Evolutionary conservation across 2,329 filamentous ascomycete genomes (phyloP), one percentile per base, ranked within the genome.

Genomic region (Ceratocystis harringtonii): DNA sequence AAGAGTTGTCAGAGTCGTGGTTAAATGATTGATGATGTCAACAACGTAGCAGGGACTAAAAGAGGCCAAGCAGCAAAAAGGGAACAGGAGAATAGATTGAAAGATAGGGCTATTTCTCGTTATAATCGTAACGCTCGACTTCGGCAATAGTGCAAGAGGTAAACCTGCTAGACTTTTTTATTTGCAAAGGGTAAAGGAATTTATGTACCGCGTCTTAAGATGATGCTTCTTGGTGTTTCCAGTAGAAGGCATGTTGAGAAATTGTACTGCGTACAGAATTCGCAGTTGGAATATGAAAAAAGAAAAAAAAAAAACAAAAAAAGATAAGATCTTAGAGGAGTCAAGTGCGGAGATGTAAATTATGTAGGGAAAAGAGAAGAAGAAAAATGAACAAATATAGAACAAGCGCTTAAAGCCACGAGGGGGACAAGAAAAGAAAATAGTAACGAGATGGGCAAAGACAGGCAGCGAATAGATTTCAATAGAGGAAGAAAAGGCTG

Each of bases 141-240:
- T 64, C 32, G 19, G 44, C 17, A 25, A 19, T 41, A 44, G 43
- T 44, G 25, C 41, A 55, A 8, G 44, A n/a, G 22, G 36, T 10
- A 41, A 10, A 63, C 4, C 4, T 63, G n/a, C 36, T 63, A 22
- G 36, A 15, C 5, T 41, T 63, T 63, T 63, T 32, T 50, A 22
- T 45, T n/a, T 36, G 15, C 28, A n/a, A 44, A 5, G 45, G 60
- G 58, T 22, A 5, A 36, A 48, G 44, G 22, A 28, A 12, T 15
- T 50, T 25, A 25, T 63, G 22, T 66, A 66, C 65, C 65, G 65
- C 58, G 65, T 48, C 61, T 66, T 66, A 19, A 61, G 32, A 61
- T 66, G 60, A 32, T 63, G 50, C 52, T 64, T 66, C 41, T 66
- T 66, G n/a, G 61, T 48, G 17, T 32, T 66, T 61, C 61, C 65